Conservation (phyloP, 2,329 filamentous ascomycete genomes). For the Sporothrix sp. region DNA sequence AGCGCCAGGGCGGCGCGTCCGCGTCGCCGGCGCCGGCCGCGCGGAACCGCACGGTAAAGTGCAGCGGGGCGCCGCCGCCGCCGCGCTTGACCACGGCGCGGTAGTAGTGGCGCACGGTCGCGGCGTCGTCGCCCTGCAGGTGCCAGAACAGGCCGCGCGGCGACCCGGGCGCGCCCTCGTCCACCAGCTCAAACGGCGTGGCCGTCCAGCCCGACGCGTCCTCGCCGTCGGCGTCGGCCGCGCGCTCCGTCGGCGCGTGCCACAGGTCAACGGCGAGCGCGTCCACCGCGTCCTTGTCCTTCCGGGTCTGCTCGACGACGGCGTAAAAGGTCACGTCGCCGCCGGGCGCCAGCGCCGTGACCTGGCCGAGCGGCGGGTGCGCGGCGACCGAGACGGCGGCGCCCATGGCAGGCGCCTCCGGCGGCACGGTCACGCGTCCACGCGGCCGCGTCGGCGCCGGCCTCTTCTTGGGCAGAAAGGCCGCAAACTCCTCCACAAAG, state of each 20-base stretch:
- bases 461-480: slow-evolving; percentile 14
- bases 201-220: slow-evolving; percentile 35
- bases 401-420: slow-evolving; percentile 9
- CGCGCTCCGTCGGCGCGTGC: slow-evolving; percentile 37
- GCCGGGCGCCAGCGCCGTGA: slow-evolving; percentile 46
- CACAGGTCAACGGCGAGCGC: slow-evolving; percentile 70
- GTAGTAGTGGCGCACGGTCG: slow-evolving; percentile 42
- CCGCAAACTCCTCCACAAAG: slow-evolving; percentile 16
- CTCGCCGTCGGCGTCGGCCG: slow-evolving; percentile 37
- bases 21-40: slow-evolving; percentile 45
- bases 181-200: slow-evolving; percentile 29
- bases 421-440: background rate
- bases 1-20: slow-evolving; percentile 62
- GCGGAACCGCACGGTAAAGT: slow-evolving; percentile 65
- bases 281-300: slow-evolving; percentile 56
- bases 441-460: background rate
- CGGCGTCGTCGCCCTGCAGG: slow-evolving; percentile 32
- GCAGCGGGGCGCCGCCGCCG: slow-evolving; percentile 32
- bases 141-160: slow-evolving; percentile 32
- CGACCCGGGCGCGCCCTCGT: slow-evolving; percentile 4
- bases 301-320: slow-evolving; percentile 60
- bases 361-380: slow-evolving; percentile 66
- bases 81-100: slow-evolving; percentile 31
- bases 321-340: slow-evolving; percentile 52
- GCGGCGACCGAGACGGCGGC: slow-evolving; percentile 24